Evolutionary conservation across 2,329 filamentous ascomycete species (phyloP).

Genomic region (Paecilomyces fulvus): DNA sequence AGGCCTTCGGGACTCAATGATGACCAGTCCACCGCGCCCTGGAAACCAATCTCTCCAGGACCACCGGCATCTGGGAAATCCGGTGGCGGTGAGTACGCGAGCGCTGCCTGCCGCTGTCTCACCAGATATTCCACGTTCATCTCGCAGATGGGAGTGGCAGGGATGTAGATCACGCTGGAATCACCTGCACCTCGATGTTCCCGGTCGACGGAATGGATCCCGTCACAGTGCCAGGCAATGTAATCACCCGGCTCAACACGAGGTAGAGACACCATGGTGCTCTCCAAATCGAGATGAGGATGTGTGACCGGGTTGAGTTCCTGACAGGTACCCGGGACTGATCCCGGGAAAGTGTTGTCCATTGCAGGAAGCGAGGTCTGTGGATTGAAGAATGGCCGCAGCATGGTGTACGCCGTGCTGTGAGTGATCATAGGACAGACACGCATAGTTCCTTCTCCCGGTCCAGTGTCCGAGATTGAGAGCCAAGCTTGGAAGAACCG

Average conservation of each 20-base stretch:
- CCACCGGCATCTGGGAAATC: constrained; percentile 58
- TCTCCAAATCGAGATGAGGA: constrained; percentile 59
- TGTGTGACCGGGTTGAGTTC: constrained; percentile 58
- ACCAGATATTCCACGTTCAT: constrained; percentile 63
- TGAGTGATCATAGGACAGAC: constrained; percentile 71
- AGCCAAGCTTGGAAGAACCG: constrained; percentile 89
- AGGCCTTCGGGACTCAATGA: constrained; percentile 40
- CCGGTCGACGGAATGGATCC: constrained; percentile 76
- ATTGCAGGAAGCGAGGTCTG: constrained; percentile 35
- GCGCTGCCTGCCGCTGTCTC: constrained; percentile 63
- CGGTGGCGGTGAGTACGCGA: constrained; percentile 57
- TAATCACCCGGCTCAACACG: constrained; percentile 64
- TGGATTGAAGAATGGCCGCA: constrained; percentile 73
- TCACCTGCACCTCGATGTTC: constrained; percentile 63
- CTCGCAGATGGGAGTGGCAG: constrained; percentile 71
- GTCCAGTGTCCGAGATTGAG: constrained; percentile 60
- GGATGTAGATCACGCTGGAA: constrained; percentile 82
- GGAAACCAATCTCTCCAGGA: constrained; percentile 32
- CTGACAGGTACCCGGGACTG: constrained; percentile 59
- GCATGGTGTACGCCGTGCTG: constrained; percentile 69
- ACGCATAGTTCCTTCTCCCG: constrained; percentile 68
- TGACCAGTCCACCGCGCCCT: constrained; percentile 30
- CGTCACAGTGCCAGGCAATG: constrained; percentile 71
- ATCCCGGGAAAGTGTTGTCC: constrained; percentile 55
- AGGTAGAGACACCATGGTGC: constrained; percentile 65